Evolutionary conservation across 2,329 filamentous ascomycete genomes (phyloP).

Genomic region (Pseudocercospora fijiensis): DNA sequence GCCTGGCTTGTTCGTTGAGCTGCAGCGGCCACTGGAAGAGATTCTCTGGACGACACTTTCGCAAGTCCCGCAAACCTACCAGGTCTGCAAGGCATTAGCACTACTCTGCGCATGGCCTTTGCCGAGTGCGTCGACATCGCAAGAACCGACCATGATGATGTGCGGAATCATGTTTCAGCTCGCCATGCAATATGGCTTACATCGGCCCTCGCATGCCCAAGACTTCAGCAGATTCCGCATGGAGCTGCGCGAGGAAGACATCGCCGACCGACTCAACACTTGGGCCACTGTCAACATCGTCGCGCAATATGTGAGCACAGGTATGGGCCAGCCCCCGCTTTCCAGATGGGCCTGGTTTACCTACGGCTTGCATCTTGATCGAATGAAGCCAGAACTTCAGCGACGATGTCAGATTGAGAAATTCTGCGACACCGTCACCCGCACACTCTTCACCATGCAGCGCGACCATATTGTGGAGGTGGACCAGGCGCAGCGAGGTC

Average conservation of each 20-base stretch:
- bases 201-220: conserved; percentile 77
- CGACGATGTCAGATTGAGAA: conserved; percentile 69
- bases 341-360: conserved; percentile 56
- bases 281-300: conserved; percentile 87
- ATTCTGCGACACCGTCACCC: conserved; percentile 74
- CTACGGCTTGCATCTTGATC: conserved; percentile 72
- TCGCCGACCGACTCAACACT: conserved; percentile 73
- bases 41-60: conserved; percentile 75
- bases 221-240: conserved; percentile 70
- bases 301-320: conserved; percentile 75
- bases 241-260: conserved; percentile 74
- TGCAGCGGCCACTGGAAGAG: conserved; percentile 65
- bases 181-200: conserved; percentile 77
- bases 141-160: conserved; percentile 78
- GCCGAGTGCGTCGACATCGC: conserved; percentile 75
- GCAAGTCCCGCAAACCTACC: conserved; percentile 74
- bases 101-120: conserved; percentile 79
- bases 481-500: conserved; percentile 39
- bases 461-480: conserved; percentile 64
- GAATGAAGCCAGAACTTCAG: conserved; percentile 61
- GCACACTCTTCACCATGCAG: conserved; percentile 76
- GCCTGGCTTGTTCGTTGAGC: conserved; percentile 62
- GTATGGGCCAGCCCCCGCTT: conserved; percentile 72
- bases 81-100: conserved; percentile 77
- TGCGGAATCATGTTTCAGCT: conserved; percentile 85